Evolutionary conservation across 495 filamentous ascomycete species (phyloP), one percentile per base, ranked within the genome.

Genomic region (Penicillium bovifimosum): DNA sequence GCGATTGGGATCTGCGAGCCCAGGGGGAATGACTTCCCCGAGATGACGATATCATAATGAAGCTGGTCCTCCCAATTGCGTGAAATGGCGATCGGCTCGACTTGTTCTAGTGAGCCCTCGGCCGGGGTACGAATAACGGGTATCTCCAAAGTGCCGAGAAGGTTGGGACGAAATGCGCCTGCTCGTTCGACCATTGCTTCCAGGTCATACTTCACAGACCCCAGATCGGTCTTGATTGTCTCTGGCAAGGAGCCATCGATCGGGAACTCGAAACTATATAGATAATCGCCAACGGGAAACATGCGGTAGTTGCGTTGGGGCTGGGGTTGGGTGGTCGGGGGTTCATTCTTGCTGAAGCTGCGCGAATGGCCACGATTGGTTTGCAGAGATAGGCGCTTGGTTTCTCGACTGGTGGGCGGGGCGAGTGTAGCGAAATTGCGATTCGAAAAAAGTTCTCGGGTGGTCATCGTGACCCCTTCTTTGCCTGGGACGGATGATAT

Each of bases 21-120:
- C 11, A 98, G 76, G 3, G 93, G 90, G 61, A 98, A 98, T 2
- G 92, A 96, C 81, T 98, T 98, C 45, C 95, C 93, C 3, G 92
- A 96, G 54, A 98, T 96, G 59, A 97, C 88, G 53, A 98, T 98
- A 60, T 98, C 93, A 69, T 98, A 98, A 61, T 96, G 91, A 29
- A 98, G 79, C 62, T 98, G 93, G 61, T 98, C 95, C 61, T 98
- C 93, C 93, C 93, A 98, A 50, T 90, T 91, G 20, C 93, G 78
- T 47, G 88, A 96, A 60, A 98, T 97, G 17, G 92, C 92, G 66
- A 98, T 98, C 11, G 93, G 93, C 63, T 98, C 93, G 24, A 91
- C 83, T 68, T 90, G 88, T 63, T 98, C 95, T 43, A 97, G 73
- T 5, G 92, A 97, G 42, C 91, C 81, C 72, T 97, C 90, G 14